Percentiles rank a stretch among this genome's conserved stretches.
phyloP scores from a whole-genome alignment of 2,329 filamentous ascomycete genomes.

The Colletotrichum echinochloae region DNA sequence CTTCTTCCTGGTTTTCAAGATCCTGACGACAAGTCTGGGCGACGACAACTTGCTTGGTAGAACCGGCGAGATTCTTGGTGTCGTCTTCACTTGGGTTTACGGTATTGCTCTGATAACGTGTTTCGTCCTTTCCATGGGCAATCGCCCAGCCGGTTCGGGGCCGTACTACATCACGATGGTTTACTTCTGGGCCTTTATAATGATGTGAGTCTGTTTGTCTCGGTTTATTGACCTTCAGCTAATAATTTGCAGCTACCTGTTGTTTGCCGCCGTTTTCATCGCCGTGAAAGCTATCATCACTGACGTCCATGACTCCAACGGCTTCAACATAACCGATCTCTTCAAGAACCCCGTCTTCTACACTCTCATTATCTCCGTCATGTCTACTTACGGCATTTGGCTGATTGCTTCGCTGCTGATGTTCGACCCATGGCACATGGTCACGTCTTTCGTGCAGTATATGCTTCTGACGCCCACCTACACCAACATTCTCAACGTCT shows the following conservation, averaged over 20 bases:
- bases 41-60: constrained; percentile 76
- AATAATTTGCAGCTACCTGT: constrained; percentile 73
- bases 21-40: constrained; percentile 89
- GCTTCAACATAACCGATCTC: constrained; percentile 78
- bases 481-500: constrained; percentile 98
- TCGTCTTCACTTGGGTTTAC: constrained; percentile 97
- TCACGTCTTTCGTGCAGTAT: constrained; percentile 96
- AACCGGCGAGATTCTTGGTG: constrained; percentile 82
- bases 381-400: constrained; percentile 94
- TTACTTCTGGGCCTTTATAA: constrained; percentile 97
- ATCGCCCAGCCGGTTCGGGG: constrained; percentile 93
- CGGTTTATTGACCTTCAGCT: constrained; percentile 33
- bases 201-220: constrained; percentile 72
- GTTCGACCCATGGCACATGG: constrained; percentile 99
- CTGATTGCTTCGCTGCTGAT: constrained; percentile 91
- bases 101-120: constrained; percentile 91
- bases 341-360: constrained; percentile 93
- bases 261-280: constrained; percentile 96
- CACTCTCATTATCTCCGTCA: constrained; percentile 90
- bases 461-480: constrained; percentile 95
- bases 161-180: constrained; percentile 97
- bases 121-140: constrained; percentile 94
- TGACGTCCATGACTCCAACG: constrained; percentile 69
- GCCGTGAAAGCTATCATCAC: constrained; percentile 86
- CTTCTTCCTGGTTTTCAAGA: constrained; percentile 99